Conservation (phyloP, 352 stramenopile species). For the Phytopythium helicoides region DNA sequence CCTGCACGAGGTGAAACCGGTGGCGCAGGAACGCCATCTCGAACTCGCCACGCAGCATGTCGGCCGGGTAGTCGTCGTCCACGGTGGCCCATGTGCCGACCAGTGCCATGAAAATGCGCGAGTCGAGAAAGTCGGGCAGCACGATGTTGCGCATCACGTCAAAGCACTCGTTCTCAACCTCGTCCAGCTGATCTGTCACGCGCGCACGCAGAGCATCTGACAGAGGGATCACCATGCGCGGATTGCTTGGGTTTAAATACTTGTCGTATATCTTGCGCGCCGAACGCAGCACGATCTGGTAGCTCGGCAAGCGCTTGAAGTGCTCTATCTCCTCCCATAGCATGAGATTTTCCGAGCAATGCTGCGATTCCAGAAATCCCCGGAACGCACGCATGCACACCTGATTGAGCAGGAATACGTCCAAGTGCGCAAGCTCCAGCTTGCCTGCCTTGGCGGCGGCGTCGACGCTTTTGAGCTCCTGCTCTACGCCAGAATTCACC, state of each 20-base stretch:
- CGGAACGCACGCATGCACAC: conserved; percentile 65
- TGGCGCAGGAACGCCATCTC: conserved; percentile 82
- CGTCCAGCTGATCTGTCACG: conserved; percentile 56
- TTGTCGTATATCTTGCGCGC: conserved; percentile 88
- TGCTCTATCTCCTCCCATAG: conserved; percentile 86
- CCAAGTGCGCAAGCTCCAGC: conserved; percentile 69
- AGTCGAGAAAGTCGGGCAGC: conserved; percentile 78
- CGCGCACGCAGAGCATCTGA: conserved; percentile 41
- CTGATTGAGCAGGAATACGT: conserved; percentile 70
- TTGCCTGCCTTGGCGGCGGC: conserved; percentile 66
- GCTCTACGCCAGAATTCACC: conserved; percentile 25
- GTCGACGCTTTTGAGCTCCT: conserved; percentile 54
- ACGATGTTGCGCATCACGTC: conserved; percentile 75
- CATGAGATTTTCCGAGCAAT: conserved; percentile 83
- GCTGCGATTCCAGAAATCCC: conserved; percentile 68
- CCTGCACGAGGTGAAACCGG: conserved; percentile 77
- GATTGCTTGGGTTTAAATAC: conserved; percentile 67
- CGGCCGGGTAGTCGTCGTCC: conserved; percentile 67
- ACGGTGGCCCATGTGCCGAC: conserved; percentile 75
- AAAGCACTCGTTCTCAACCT: conserved; percentile 73
- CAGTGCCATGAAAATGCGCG: conserved; percentile 82
- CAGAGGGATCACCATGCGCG: conserved; percentile 52
- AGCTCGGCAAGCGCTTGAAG: conserved; percentile 70
- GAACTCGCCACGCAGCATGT: conserved; percentile 77
- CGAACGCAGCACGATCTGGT: conserved; percentile 81